Evolutionary conservation across 169 alveolate genomes (phyloP).

Genomic region (Cryptosporidium xiaoi): DNA sequence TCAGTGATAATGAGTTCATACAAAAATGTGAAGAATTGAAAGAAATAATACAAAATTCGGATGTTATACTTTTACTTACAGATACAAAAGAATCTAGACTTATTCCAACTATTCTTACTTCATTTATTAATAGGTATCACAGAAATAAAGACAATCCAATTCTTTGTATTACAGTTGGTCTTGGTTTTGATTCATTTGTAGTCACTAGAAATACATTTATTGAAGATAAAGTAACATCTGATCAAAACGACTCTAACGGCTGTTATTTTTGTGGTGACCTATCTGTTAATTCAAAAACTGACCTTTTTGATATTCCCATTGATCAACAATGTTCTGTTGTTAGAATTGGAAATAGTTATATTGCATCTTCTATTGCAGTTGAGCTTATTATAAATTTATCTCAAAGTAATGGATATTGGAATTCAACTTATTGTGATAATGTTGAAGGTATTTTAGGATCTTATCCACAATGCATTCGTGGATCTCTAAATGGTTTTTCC

Average conservation of each 20-base stretch:
- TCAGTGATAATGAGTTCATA: constrained; percentile 77
- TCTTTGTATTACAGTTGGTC: constrained; percentile 88
- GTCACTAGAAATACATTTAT: constrained; percentile 87
- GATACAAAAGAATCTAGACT: constrained; percentile 91
- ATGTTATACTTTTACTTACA: constrained; percentile 85
- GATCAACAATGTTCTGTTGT: constrained; percentile 92
- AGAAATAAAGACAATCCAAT: constrained; percentile 60
- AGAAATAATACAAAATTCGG: constrained; percentile 49
- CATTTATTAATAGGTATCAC: constrained; percentile 74
- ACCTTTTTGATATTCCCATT: constrained; percentile 87
- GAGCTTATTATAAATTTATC: constrained; percentile 85
- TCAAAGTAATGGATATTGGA: constrained; percentile 84
- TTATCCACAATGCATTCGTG: constrained; percentile 66
- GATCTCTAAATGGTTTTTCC: constrained; percentile 25
- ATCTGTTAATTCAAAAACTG: constrained; percentile 84
- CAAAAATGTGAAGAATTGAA: constrained; percentile 3
- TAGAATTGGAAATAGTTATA: constrained; percentile 88
- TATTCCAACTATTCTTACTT: constrained; percentile 87
- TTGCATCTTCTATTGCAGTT: constrained; percentile 87
- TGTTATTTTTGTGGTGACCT: constrained; percentile 92
- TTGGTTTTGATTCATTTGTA: constrained; percentile 90
- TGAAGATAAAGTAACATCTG: constrained; percentile 35
- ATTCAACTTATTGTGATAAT: constrained; percentile 76
- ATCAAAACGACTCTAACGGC: constrained; percentile 80
- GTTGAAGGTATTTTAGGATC: constrained; percentile 27